Percentiles rank a stretch among this genome's conserved stretches.
phyloP scores from a whole-genome alignment of 2,329 filamentous ascomycete species.

The Arthrobotrys pseudoclavata region DNA sequence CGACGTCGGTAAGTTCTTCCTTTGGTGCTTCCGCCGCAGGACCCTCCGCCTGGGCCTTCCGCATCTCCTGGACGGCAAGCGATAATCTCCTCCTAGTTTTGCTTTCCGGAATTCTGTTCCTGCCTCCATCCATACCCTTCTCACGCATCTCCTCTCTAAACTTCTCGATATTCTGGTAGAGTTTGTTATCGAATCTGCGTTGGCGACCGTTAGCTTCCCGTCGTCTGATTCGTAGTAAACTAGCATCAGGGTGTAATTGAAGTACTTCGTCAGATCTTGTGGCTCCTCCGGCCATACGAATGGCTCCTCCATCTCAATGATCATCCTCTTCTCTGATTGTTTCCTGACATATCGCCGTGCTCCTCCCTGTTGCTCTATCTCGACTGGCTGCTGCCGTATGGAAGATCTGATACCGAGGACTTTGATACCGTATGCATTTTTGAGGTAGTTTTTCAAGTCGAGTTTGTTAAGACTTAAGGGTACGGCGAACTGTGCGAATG shows the following conservation, averaged over 20 bases:
- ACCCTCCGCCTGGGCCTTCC: conserved; percentile 61
- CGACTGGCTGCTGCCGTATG: conserved; percentile 77
- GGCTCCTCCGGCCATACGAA: conserved; percentile 88
- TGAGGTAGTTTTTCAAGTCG: conserved; percentile 94
- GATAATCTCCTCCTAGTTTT: conserved; percentile 68
- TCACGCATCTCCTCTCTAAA: conserved; percentile 66
- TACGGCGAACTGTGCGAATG: conserved; percentile 89
- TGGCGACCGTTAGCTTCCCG: conserved; percentile 1
- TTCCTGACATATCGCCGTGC: conserved; percentile 74
- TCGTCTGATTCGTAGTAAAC: conserved; percentile 19
- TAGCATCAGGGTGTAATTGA: conserved; percentile 36
- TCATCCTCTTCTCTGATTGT: conserved; percentile 88
- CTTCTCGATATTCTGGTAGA: conserved; percentile 71
- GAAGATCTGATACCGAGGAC: conserved; percentile 81
- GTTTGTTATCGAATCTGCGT: conserved; percentile 74
- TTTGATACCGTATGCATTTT: conserved; percentile 83
- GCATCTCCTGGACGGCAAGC: conserved; percentile 65
- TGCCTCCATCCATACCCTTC: conserved; percentile 69
- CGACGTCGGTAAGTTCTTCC: conserved; percentile 57
- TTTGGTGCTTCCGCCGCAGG: conserved; percentile 57
- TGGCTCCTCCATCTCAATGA: conserved; percentile 85
- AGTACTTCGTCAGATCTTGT: conserved; percentile 72
- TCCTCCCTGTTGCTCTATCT: conserved; percentile 70
- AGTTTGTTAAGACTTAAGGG: conserved; percentile 95
- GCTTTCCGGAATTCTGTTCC: conserved; percentile 71